These are phyloP conservation scores for Balamuthia mandrillaris DNA, from an alignment of 208 protist genomes.

Conservation along the genomic window DNA sequence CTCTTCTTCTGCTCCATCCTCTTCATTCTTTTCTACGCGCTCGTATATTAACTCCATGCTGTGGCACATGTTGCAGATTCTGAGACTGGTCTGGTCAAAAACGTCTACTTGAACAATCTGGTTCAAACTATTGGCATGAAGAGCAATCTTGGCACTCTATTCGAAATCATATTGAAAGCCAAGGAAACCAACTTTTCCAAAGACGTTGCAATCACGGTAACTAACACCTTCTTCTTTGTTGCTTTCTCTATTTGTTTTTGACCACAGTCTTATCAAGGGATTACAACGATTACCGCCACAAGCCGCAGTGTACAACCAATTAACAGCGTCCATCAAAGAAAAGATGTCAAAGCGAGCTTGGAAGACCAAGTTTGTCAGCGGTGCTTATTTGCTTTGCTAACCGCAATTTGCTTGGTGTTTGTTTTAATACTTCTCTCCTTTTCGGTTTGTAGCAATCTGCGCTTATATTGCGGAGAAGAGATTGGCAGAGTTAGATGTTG, in stretches of 20 bases:
- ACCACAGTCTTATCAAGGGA: not conserved
- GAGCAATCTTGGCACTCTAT: not conserved
- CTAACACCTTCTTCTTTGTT: not conserved
- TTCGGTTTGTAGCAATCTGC: conserved; percentile 27
- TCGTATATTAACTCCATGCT: no score
- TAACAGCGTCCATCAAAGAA: conserved; percentile 4
- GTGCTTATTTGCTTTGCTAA: no score
- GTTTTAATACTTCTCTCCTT: no score
- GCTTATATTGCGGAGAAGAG: conserved; percentile 20
- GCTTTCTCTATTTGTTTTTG: not conserved
- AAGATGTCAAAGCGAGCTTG: conserved; percentile 12
- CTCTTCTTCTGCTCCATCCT: no score
- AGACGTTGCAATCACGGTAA: conserved; percentile 18
- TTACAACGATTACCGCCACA: not conserved
- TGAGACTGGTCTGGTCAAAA: conserved; percentile 4
- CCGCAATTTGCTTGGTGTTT: no score
- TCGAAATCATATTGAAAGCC: conserved; percentile 15
- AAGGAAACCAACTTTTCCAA: conserved; percentile 21
- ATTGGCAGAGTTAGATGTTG: conserved; percentile 11
- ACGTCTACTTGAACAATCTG: conserved; percentile 25
- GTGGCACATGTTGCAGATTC: no score
- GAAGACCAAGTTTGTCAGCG: conserved; percentile 28
- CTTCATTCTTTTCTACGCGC: no score
- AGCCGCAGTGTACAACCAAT: not conserved
- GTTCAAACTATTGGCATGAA: not conserved